Base-by-base conservation (phyloP, 2,329 filamentous ascomycete genomes). In the Ophiostoma pallidulum region DNA sequence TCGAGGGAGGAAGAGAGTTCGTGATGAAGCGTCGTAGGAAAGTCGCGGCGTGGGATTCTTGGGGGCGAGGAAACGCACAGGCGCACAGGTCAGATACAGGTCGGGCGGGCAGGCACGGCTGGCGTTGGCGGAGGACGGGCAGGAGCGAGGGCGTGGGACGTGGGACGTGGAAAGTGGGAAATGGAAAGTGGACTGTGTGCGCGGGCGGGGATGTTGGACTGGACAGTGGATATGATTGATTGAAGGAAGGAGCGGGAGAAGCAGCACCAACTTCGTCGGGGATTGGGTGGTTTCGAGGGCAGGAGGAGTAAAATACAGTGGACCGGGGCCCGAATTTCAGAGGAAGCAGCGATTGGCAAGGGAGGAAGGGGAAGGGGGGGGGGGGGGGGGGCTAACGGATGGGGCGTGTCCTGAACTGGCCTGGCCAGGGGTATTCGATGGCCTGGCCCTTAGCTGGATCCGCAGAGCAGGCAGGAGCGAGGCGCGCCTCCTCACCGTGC, bases 11-110 rank as follows among this genome's bases (percentile, higher is more conserved):
- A 31, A 31, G 22, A 36, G 33, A 38, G 39, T 31, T 24, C 46
- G 46, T 44, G 46, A 44, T 48, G 47, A 24, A 44, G 33, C 22
- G 45, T 43, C 40, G 46, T 48, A 38, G 35, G 28, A 47, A 36
- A 35, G 44, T 42, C 41, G 48, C 41, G 48, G 45, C 39, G 51
- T 49, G 41, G 48, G n/a, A n/a, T n/a, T n/a, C n/a, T 50, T 48
- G 45, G 41, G 51, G 45, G 47, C 32, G 37, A 29, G 5, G 47
- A 48, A 48, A 35, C 39, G 39, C 22, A n/a, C 31, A 37, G 20
- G 26, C 29, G 29, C n/a, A n/a, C n/a, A n/a, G n/a, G n/a, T n/a
- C n/a, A n/a, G n/a, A n/a, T n/a, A 31, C 18, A 36, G 35, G 36
- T 28, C 19, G 36, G 35, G 47, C 33, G 41, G 40, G 22, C 9